Conservation (phyloP, 495 filamentous ascomycete genomes). For the Aspergillus avenaceus region DNA sequence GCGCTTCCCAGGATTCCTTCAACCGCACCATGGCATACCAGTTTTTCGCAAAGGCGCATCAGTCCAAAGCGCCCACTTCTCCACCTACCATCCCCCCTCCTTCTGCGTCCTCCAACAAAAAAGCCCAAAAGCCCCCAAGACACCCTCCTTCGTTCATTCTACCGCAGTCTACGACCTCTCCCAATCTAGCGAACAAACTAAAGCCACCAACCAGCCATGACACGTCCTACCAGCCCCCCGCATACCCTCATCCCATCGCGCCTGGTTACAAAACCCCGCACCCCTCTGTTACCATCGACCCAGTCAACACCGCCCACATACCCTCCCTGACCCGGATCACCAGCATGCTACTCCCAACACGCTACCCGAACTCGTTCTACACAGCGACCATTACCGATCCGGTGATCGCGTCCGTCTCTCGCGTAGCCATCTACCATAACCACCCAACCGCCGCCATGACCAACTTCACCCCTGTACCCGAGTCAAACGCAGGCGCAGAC, state of each 20-base stretch:
- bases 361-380: constrained; percentile 87
- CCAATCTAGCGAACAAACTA: constrained; percentile 17
- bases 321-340: constrained; percentile 78
- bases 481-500: constrained; percentile 29
- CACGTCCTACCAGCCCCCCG: constrained; percentile 25
- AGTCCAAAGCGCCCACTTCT: constrained; percentile 23
- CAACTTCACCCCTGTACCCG: constrained; percentile 7
- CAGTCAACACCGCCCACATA: constrained; percentile 58
- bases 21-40: constrained; percentile 36
- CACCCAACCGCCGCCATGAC: constrained; percentile 37
- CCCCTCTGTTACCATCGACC: constrained; percentile 51
- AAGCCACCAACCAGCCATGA: constrained; percentile 24
- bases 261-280: constrained; percentile 32
- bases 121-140: constrained; percentile 25
- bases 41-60: constrained; percentile 36
- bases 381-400: constrained; percentile 65
- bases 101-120: constrained; percentile 8
- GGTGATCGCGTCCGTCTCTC: constrained; percentile 64
- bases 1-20: neutral
- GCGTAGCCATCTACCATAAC: constrained; percentile 69
- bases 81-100: constrained; percentile 24
- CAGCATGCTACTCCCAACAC: constrained; percentile 76
- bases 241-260: constrained; percentile 28
- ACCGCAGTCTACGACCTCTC: constrained; percentile 13
- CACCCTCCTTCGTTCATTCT: constrained; percentile 26